Percentiles rank a stretch among this genome's conserved stretches.
Conservation (phyloP, 148 eudicot species). For the Rhododendron kiyosumense region DNA sequence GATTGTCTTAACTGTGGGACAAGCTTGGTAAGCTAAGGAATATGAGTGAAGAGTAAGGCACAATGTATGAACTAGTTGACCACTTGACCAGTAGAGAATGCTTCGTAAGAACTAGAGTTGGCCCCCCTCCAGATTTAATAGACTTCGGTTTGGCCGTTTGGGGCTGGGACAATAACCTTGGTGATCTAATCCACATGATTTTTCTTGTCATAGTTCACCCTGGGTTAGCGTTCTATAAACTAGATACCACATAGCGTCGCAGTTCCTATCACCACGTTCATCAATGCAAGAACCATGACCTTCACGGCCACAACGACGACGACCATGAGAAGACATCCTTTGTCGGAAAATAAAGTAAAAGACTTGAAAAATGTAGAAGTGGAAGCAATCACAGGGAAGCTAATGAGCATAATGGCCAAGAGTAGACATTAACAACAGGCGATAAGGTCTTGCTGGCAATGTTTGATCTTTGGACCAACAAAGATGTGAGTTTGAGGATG, state of each 20-base stretch:
- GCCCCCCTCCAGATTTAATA: neutral
- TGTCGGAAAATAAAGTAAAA: neutral
- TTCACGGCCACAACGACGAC: neutral
- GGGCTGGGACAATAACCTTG: neutral
- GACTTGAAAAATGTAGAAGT: neutral
- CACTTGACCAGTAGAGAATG: no score
- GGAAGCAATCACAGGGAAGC: neutral
- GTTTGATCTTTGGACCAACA: no score
- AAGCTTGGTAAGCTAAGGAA: no score
- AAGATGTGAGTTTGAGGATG: no score
- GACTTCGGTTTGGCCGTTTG: neutral
- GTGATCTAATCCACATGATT: neutral
- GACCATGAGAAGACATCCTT: neutral
- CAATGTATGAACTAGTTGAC: no score
- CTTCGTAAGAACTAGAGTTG: no score
- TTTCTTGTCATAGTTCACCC: neutral
- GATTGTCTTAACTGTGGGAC: neutral
- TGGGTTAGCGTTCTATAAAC: neutral
- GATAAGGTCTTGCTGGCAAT: no score
- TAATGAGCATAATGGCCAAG: neutral
- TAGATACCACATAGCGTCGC: neutral
- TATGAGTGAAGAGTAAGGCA: no score
- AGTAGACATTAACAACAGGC: no score
- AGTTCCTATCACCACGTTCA: neutral
- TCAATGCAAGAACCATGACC: neutral